phyloP scores from a whole-genome alignment of 768 basidiomycete species.

The Pisolithus orientalis region DNA sequence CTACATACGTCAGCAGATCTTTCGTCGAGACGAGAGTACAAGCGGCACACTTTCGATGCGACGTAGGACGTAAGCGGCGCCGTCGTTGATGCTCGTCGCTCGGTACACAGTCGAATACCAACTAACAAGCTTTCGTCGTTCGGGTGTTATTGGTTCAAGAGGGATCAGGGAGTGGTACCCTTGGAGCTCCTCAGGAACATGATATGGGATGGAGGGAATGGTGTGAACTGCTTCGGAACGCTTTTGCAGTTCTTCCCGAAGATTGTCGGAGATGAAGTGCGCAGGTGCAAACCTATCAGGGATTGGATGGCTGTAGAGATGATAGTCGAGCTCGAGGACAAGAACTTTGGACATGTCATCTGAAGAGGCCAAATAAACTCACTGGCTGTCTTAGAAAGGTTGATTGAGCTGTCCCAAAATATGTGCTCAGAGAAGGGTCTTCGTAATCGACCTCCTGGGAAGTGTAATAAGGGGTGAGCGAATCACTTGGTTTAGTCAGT shows the following conservation, averaged over 20 bases:
- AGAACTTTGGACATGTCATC: neutral
- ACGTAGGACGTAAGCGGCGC: slow-evolving; percentile 67
- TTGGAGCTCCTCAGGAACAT: slow-evolving; percentile 80
- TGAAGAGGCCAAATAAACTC: slow-evolving; percentile 13
- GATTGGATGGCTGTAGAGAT: slow-evolving; percentile 77
- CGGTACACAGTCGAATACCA: slow-evolving; percentile 84
- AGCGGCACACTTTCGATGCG: slow-evolving; percentile 72
- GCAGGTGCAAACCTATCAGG: slow-evolving; percentile 48
- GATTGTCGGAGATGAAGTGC: slow-evolving; percentile 83
- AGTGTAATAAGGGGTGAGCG: slow-evolving; percentile 24
- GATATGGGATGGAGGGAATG: slow-evolving; percentile 36
- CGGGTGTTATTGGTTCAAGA: slow-evolving; percentile 52
- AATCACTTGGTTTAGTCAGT: slow-evolving; percentile 16
- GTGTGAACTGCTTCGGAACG: slow-evolving; percentile 41
- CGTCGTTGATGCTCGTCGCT: slow-evolving; percentile 73
- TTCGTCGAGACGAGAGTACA: neutral
- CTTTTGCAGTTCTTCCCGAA: slow-evolving; percentile 52
- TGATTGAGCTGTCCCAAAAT: slow-evolving; percentile 36
- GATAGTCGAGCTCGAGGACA: slow-evolving; percentile 71
- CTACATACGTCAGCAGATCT: slow-evolving; percentile 34
- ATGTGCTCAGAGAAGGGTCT: slow-evolving; percentile 24
- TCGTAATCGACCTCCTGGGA: slow-evolving; percentile 30
- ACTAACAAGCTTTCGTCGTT: slow-evolving; percentile 68
- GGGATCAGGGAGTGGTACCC: slow-evolving; percentile 86
- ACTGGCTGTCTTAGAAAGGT: slow-evolving; percentile 65